A percentile compares a stretch with the other conserved stretches of the same genome.
Evolutionary conservation across 257 asterid genomes (phyloP).

Genomic region (Oldenlandia corymbosa): DNA sequence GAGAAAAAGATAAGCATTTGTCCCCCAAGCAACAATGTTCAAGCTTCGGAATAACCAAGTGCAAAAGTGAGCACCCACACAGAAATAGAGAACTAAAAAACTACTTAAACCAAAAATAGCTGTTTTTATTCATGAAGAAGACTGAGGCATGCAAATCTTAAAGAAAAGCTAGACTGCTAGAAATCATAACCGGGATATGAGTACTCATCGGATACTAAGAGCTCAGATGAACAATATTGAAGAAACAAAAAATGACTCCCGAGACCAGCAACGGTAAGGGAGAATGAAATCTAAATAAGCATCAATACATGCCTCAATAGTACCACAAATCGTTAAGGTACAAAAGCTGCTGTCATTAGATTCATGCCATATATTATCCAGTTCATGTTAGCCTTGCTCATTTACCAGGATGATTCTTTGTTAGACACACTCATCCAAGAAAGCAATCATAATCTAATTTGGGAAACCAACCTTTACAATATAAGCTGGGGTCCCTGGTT

Average conservation of each 20-base stretch:
- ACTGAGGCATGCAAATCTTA: too few relatives aligned
- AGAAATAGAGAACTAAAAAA: too few relatives aligned
- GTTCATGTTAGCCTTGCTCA: not conserved
- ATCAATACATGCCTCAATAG: not conserved
- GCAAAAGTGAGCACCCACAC: not conserved
- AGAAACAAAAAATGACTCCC: not conserved
- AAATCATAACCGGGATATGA: not conserved
- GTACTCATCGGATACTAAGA: not conserved
- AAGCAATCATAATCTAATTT: not conserved
- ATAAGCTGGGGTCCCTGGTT: constrained; percentile 95
- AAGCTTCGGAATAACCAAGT: not conserved
- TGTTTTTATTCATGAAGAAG: not conserved
- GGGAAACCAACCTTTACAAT: constrained; percentile 68
- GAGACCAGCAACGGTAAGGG: not conserved
- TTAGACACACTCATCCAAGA: not conserved
- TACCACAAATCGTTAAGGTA: too few relatives aligned
- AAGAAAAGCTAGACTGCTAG: too few relatives aligned
- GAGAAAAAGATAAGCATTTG: not conserved
- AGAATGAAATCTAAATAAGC: not conserved
- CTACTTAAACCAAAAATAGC: too few relatives aligned
- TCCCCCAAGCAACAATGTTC: not conserved
- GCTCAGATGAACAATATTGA: not conserved
- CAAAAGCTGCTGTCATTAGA: too few relatives aligned
- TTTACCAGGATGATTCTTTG: not conserved
- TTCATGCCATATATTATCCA: not conserved